Conservation (phyloP, 768 basidiomycete species). For the Agaricus bisporus region DNA sequence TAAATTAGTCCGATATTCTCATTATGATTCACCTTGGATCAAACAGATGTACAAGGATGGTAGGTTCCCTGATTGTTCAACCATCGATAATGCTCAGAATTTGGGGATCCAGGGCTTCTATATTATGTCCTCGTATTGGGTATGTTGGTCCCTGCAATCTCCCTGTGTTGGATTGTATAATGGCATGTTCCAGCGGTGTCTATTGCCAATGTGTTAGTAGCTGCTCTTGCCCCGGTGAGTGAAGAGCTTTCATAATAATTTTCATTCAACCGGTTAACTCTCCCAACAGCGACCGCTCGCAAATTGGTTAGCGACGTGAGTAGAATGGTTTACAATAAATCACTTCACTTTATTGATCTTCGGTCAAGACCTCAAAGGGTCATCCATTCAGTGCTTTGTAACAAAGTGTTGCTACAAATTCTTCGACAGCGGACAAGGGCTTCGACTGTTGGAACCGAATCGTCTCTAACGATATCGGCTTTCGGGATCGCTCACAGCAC, state of each 20-base stretch:
- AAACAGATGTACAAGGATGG: conserved; percentile 34
- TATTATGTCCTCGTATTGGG: conserved; percentile 35
- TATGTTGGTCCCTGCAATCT: conserved; percentile 13
- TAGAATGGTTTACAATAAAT: neutral
- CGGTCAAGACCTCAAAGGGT: conserved; percentile 32
- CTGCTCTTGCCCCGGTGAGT: conserved; percentile 30
- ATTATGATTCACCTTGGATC: conserved; percentile 24
- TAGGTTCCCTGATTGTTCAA: conserved; percentile 7
- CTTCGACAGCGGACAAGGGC: conserved; percentile 22
- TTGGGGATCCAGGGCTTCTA: conserved; percentile 24
- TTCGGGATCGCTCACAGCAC: too few species aligned
- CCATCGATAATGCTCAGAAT: neutral
- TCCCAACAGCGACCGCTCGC: conserved; percentile 24
- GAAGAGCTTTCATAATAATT: neutral
- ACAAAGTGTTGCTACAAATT: conserved; percentile 35
- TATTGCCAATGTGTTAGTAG: conserved; percentile 33
- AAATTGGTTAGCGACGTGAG: conserved; percentile 38
- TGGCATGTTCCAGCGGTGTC: conserved; percentile 23
- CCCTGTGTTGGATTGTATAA: neutral
- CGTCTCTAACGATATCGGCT: too few species aligned
- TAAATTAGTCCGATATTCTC: conserved; percentile 26
- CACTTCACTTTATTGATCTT: too few species aligned
- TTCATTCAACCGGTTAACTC: neutral
- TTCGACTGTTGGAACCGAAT: conserved; percentile 13
- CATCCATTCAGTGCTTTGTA: conserved; percentile 37